Conservation (phyloP, 1,284 basidiomycete genomes). For the Nidula niveotomentosa region DNA sequence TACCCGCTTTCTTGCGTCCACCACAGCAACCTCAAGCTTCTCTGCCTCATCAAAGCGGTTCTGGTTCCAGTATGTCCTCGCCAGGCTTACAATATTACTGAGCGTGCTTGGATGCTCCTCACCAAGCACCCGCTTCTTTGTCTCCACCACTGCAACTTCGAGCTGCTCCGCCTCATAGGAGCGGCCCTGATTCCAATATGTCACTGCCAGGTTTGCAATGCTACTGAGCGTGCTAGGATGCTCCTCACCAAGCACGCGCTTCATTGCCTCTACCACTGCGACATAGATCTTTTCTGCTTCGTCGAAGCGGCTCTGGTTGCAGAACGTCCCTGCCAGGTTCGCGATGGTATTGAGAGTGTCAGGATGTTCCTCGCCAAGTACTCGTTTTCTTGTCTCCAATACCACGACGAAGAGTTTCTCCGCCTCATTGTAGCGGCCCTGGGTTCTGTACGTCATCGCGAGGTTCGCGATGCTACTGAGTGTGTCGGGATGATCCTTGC, state of each 20-base stretch:
- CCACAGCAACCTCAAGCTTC: neutral
- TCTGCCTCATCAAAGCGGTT: neutral
- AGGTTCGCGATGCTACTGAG: neutral
- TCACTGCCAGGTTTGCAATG: no score
- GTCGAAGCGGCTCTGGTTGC: neutral
- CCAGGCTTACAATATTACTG: no score
- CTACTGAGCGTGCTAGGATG: neutral
- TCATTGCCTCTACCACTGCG: neutral
- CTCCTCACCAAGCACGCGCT: neutral
- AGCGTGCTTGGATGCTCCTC: no score
- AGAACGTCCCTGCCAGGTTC: neutral
- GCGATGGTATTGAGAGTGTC: neutral
- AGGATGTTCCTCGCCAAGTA: neutral
- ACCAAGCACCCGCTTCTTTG: no score
- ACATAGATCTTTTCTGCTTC: neutral
- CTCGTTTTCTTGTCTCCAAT: neutral
- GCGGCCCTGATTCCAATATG: no score
- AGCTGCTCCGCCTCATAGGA: no score
- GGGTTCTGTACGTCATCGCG: neutral
- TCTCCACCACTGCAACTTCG: no score
- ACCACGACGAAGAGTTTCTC: neutral
- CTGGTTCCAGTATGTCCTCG: neutral
- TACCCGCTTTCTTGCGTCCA: neutral
- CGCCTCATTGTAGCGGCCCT: neutral
- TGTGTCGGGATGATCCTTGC: no score